Evolutionary conservation across 768 basidiomycete genomes (phyloP).

Genomic region (Dendrothele bispora): DNA sequence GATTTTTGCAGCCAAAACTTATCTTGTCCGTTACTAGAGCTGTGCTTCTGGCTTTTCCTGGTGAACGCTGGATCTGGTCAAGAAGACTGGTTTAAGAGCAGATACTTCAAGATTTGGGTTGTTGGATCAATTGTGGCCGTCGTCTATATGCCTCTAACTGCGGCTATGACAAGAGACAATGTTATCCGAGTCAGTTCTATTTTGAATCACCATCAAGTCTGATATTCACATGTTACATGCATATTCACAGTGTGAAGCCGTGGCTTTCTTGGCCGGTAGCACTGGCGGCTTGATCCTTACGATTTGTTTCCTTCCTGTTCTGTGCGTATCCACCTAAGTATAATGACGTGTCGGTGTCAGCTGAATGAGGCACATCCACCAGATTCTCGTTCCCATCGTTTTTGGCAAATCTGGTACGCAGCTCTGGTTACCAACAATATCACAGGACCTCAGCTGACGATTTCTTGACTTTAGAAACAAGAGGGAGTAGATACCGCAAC

Average conservation of each 20-base stretch:
- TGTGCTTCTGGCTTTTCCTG: slow-evolving; percentile 88
- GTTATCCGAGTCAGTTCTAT: slow-evolving; percentile 50
- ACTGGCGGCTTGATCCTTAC: slow-evolving; percentile 70
- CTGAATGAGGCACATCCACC: background rate
- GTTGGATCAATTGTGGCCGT: slow-evolving; percentile 61
- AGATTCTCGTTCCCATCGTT: slow-evolving; percentile 72
- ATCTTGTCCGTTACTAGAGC: slow-evolving; percentile 43
- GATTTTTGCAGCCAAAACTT: background rate
- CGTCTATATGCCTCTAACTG: slow-evolving; percentile 68
- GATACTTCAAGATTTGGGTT: slow-evolving; percentile 75
- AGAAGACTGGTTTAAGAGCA: slow-evolving; percentile 75
- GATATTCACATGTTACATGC: slow-evolving; percentile 10
- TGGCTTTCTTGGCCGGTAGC: slow-evolving; percentile 67
- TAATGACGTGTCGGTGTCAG: slow-evolving; percentile 8
- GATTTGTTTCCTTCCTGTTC: slow-evolving; percentile 69
- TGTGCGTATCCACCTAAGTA: slow-evolving; percentile 41
- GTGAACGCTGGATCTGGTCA: slow-evolving; percentile 61
- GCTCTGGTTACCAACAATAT: too few species aligned
- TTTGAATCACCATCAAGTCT: background rate
- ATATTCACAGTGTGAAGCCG: slow-evolving; percentile 59
- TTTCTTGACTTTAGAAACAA: slow-evolving; percentile 38
- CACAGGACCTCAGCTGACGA: background rate
- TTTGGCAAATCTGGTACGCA: slow-evolving; percentile 54
- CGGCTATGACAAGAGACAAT: slow-evolving; percentile 60
- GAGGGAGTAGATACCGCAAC: slow-evolving; percentile 66